These are phyloP conservation scores for Metschnikowia orientalis DNA, from an alignment of 805 yeast genomes.

Conservation along the genomic window DNA sequence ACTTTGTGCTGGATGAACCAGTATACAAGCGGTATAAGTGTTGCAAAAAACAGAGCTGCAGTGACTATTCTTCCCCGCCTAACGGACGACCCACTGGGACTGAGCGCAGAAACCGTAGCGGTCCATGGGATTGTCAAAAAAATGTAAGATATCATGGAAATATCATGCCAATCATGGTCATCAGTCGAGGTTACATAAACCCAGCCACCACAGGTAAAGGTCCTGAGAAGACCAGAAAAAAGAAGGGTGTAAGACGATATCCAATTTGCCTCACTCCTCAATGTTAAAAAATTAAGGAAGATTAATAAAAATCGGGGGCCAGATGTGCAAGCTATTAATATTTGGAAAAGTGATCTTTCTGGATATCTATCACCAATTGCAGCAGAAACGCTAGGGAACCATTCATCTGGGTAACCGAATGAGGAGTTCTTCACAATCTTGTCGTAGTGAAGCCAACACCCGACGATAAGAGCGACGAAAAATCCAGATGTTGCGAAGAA, in stretches of 20 bases:
- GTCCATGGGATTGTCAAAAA: constrained; percentile 92
- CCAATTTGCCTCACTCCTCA: constrained; percentile 30
- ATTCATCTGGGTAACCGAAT: constrained; percentile 92
- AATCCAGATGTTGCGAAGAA: constrained; percentile 72
- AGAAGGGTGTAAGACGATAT: constrained; percentile 40
- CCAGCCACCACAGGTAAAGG: constrained; percentile 98
- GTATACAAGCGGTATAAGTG: constrained; percentile 76
- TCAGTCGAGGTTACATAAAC: constrained; percentile 95
- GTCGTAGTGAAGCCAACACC: constrained; percentile 72
- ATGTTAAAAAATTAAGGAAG: constrained; percentile 47
- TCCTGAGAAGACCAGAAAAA: constrained; percentile 75
- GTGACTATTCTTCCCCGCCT: constrained; percentile 52
- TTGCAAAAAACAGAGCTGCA: constrained; percentile 60
- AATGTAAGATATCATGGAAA: constrained; percentile 90
- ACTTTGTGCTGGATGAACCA: constrained; percentile 93
- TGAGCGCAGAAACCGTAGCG: constrained; percentile 49
- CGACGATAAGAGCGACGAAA: constrained; percentile 66
- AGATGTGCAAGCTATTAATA: constrained; percentile 85
- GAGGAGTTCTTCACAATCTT: constrained; percentile 85
- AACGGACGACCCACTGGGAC: constrained; percentile 41
- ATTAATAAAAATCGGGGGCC: constrained; percentile 82
- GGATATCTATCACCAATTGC: constrained; percentile 97
- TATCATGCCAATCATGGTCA: constrained; percentile 93
- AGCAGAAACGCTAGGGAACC: constrained; percentile 98
- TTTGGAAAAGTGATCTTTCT: constrained; percentile 87